Evolutionary conservation across 108 stramenopile genomes (phyloP).

Genomic region (Cyclotella choctawhatcheeana): DNA sequence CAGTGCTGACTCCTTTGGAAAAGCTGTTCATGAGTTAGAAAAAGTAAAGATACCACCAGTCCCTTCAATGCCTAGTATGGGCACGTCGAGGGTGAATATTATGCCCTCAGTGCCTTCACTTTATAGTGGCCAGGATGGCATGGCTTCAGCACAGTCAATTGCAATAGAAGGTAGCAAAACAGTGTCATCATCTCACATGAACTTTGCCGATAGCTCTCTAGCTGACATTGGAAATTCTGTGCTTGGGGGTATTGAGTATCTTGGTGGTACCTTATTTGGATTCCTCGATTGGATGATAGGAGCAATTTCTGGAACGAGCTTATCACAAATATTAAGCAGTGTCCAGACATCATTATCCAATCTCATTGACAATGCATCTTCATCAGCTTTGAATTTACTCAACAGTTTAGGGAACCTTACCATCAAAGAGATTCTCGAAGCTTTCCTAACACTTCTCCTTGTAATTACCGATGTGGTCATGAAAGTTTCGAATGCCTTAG

Average conservation of each 20-base stretch:
- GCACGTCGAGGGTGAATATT: slow-evolving; percentile 4
- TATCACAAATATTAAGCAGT: slow-evolving; percentile 13
- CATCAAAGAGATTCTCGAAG: slow-evolving; percentile 35
- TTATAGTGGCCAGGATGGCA: not conserved
- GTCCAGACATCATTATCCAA: slow-evolving; percentile 25
- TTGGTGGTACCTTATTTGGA: slow-evolving; percentile 23
- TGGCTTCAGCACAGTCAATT: not conserved
- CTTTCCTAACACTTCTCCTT: slow-evolving; percentile 29
- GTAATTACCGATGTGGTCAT: slow-evolving; percentile 34
- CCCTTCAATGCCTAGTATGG: slow-evolving; percentile 6
- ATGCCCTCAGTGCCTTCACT: not conserved
- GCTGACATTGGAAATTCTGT: slow-evolving; percentile 35
- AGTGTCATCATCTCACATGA: slow-evolving; percentile 4
- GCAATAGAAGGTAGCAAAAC: not conserved
- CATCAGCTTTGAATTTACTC: slow-evolving; percentile 16
- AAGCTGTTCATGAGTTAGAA: slow-evolving; percentile 1
- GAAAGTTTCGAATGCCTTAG: slow-evolving; percentile 35
- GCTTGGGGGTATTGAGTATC: slow-evolving; percentile 21
- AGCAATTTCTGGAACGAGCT: slow-evolving; percentile 25
- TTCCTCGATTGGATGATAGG: slow-evolving; percentile 28
- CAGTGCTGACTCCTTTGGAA: slow-evolving; percentile 10
- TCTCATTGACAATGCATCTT: slow-evolving; percentile 28
- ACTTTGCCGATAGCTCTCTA: slow-evolving; percentile 28
- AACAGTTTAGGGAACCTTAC: slow-evolving; percentile 30
- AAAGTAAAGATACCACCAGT: not conserved